Percentiles rank a stretch among this genome's conserved stretches.
These are phyloP conservation scores for Kodamaea arcana DNA, from an alignment of 1,139 yeast species.

Conservation along the genomic window DNA sequence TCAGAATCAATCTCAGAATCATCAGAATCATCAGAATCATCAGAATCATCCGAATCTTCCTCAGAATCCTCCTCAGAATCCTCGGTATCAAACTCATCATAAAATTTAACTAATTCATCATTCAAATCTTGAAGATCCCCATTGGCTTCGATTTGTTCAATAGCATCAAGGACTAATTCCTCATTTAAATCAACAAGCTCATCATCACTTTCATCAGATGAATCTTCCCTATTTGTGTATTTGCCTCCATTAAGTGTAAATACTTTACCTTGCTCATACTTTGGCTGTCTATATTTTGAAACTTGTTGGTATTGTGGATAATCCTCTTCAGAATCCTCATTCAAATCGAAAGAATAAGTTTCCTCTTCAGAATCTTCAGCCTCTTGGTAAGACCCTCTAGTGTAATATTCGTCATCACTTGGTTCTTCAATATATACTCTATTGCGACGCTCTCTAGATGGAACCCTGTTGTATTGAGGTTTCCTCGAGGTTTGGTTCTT, in stretches of 20 bases:
- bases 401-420: slow-evolving; percentile 13
- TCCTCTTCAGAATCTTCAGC: slow-evolving; percentile 14
- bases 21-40: slow-evolving; percentile 15
- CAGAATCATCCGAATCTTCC: slow-evolving; percentile 11
- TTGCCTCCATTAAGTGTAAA: slow-evolving; percentile 1
- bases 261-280: background rate
- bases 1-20: slow-evolving; percentile 10
- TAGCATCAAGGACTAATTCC: slow-evolving; percentile 32
- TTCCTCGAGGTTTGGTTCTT: slow-evolving; percentile 15
- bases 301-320: slow-evolving; percentile 14
- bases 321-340: slow-evolving; percentile 11
- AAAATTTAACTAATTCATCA: slow-evolving; percentile 37
- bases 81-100: slow-evolving; percentile 24
- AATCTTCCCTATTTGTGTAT: slow-evolving; percentile 8
- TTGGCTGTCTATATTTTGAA: too few species aligned
- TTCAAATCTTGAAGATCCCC: slow-evolving; percentile 38
- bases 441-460: slow-evolving; percentile 10
- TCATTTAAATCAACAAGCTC: slow-evolving; percentile 34
- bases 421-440: slow-evolving; percentile 43
- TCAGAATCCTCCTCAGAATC: slow-evolving; percentile 8
- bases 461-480: slow-evolving; percentile 14
- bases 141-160: slow-evolving; percentile 32
- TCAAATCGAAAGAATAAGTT: slow-evolving; percentile 18
- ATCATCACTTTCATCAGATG: slow-evolving; percentile 11
- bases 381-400: background rate